Base-by-base conservation (phyloP, 345 rosid genomes). In the Draba incana region DNA sequence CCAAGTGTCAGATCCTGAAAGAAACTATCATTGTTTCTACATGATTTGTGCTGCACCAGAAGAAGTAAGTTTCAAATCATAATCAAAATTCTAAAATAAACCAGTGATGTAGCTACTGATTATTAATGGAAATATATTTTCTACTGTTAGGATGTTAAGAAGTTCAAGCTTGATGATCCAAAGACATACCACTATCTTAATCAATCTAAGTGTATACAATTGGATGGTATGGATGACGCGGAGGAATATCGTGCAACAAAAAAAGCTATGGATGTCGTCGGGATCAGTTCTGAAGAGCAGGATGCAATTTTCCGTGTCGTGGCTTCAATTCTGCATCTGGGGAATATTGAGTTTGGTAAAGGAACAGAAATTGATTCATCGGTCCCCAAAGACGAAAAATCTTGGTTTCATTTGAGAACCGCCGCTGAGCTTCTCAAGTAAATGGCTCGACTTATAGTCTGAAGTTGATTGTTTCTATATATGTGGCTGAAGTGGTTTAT, bases 1-100 rank as follows among this genome's bases (percentile, higher is more conserved):
- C 79, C 99, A 94, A 81, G 87, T 94, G 75, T 94, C 98, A 37
- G 96, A 91, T 69, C 97, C 93, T 20, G 99, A 94, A 86, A 92
- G 99, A 83, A 92, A 94, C 76, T 94, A 94, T 77, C 99, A 94
- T 69, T 94, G 99, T 78, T 94, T 94, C 84, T 94, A 94, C 81
- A 94, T 94, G 99, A 93, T 94, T 62, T 94, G 99, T 79, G 85
- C 99, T 71, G 99, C 98, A 57, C 99, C 99, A 31, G 81, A 78
- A 37, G 96, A 89, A 90, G 99, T 94, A 76, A 77, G 70, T 68
- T 66, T 60, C 52, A 53, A 10, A 30, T 60, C 44, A 61, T 37
- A 25, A 35, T 7, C 10, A 24, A 35, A 15, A 8, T 54, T 57
- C 23, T 51, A 8, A 15, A 47, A 23, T 41, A 49, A 20, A 57